Evolutionary conservation across 2,329 filamentous ascomycete genomes (phyloP), one percentile per base, ranked within the genome.

Genomic region (Penicillium sp.): DNA sequence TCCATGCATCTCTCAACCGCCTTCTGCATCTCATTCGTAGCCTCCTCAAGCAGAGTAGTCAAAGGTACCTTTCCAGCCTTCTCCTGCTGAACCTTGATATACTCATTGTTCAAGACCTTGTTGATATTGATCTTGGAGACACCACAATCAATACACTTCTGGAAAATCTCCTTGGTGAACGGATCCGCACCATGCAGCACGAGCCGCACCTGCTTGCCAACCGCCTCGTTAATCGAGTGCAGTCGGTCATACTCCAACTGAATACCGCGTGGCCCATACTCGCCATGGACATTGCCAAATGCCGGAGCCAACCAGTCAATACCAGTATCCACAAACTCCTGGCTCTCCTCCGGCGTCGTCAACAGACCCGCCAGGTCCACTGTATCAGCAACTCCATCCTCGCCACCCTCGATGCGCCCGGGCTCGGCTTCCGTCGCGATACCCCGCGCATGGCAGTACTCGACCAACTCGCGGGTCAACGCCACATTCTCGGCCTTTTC

Each of bases 281-380:
- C 85, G 6, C 89, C 89, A 74, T 92, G 89, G 46, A 92, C 86
- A 67, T 91, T 92, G 3, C 89, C 89, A 75, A 92, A 90, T 0
- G 88, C 88, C 0, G 89, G 89, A 2, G 89, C 89, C 14, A 92
- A 77, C 78, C 88, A 88, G 67, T 92, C 87, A 68, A 92, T 89
- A 0, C 88, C 89, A 11, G 88, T 89, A 2, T 79, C 82, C 4
- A 90, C 82, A 66, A 92, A 92, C 67, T 90, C 85, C 62, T 86
- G 82, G 7, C 87, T 87, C 74, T 92, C 85, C 61, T 89, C 87
- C 0, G 85, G 82, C 0, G 87, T 90, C 0, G 89, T 92, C 64
- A 91, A 75, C 60, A 88, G 73, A 0, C 84, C 86, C 65, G 86
- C 82, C 52, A 89, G 69, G 64, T 87, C 86, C 1, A 79, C 83